phyloP scores from a whole-genome alignment of 805 yeast species.

The Danielozyma ontarioensis region DNA sequence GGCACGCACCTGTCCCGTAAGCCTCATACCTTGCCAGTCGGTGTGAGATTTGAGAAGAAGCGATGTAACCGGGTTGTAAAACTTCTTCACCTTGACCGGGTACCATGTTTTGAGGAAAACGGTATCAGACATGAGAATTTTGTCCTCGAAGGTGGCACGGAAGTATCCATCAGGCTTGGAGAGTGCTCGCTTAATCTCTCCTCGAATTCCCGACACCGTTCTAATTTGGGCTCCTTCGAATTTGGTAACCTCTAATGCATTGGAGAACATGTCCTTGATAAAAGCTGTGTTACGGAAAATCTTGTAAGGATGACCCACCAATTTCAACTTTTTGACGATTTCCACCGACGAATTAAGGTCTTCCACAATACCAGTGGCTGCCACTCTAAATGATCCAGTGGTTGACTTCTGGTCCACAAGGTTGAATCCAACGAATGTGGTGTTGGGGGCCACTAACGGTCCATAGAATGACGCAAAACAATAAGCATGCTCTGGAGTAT shows the following conservation, averaged over 20 bases:
- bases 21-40: slow-evolving; percentile 94
- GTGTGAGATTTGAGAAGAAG: slow-evolving; percentile 68
- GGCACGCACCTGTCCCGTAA: slow-evolving; percentile 91
- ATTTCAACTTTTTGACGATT: slow-evolving; percentile 90
- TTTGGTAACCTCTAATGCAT: slow-evolving; percentile 91
- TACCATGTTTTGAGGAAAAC: slow-evolving; percentile 93
- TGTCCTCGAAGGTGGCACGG: slow-evolving; percentile 97
- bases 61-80: slow-evolving; percentile 95
- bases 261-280: slow-evolving; percentile 91
- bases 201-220: slow-evolving; percentile 95
- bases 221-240: slow-evolving; percentile 97
- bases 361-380: slow-evolving; percentile 95
- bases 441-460: slow-evolving; percentile 94
- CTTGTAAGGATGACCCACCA: slow-evolving; percentile 93
- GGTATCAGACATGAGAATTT: slow-evolving; percentile 84
- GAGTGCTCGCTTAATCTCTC: slow-evolving; percentile 93
- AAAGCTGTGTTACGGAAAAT: slow-evolving; percentile 95
- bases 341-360: slow-evolving; percentile 88
- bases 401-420: slow-evolving; percentile 78
- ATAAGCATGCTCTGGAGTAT: slow-evolving; percentile 96
- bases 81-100: slow-evolving; percentile 84
- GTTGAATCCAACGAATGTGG: slow-evolving; percentile 95
- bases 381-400: slow-evolving; percentile 86
- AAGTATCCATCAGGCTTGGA: slow-evolving; percentile 92
- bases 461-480: slow-evolving; percentile 96